Evolutionary conservation across 352 stramenopile genomes (phyloP).

Genomic region (Pythium chondricola): DNA sequence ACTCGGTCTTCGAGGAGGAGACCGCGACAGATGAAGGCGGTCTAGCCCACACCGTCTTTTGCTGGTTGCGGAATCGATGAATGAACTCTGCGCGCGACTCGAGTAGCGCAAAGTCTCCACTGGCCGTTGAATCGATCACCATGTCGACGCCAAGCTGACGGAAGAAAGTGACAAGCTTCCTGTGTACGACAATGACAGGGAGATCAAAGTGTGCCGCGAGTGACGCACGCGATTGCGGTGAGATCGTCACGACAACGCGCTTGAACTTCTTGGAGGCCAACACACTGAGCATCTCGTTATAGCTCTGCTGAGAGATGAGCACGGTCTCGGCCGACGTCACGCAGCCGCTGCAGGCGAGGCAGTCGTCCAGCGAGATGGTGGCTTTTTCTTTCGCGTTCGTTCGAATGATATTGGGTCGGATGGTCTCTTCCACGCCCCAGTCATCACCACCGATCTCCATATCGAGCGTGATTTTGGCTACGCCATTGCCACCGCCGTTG

Average conservation of each 20-base stretch:
- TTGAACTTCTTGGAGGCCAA: slow-evolving; percentile 39
- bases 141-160: slow-evolving; percentile 81
- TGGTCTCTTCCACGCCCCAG: slow-evolving; percentile 31
- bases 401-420: slow-evolving; percentile 76
- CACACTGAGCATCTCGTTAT: slow-evolving; percentile 77
- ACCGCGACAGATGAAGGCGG: slow-evolving; percentile 67
- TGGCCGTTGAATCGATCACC: slow-evolving; percentile 89
- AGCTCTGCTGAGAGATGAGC: slow-evolving; percentile 95
- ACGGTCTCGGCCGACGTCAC: slow-evolving; percentile 98
- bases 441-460: slow-evolving; percentile 61
- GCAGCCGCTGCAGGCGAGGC: slow-evolving; percentile 95
- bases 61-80: slow-evolving; percentile 70
- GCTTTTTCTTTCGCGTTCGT: slow-evolving; percentile 76
- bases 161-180: slow-evolving; percentile 75
- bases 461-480: slow-evolving; percentile 74
- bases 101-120: slow-evolving; percentile 90
- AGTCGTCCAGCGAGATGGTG: slow-evolving; percentile 94
- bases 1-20: slow-evolving; percentile 65
- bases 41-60: slow-evolving; percentile 56
- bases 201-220: slow-evolving; percentile 78
- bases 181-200: slow-evolving; percentile 52
- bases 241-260: slow-evolving; percentile 83
- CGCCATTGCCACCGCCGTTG: slow-evolving; percentile 16
- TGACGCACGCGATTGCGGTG: slow-evolving; percentile 83
- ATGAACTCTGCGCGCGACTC: slow-evolving; percentile 91